Evolutionary conservation across 1,139 yeast species (phyloP).

Genomic region (Candida buenavistaensis): DNA sequence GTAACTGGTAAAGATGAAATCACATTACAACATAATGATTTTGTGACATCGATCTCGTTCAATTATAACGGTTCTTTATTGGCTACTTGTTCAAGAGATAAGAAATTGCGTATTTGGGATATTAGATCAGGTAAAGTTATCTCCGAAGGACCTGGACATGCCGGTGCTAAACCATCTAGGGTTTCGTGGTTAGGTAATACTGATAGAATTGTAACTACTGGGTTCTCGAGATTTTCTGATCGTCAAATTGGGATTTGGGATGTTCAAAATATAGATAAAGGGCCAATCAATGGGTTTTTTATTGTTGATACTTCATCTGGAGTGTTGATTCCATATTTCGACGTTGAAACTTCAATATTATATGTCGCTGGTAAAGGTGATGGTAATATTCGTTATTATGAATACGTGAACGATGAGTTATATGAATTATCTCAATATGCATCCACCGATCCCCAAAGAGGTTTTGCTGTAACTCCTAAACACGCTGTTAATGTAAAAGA

Average conservation of each 20-base stretch:
- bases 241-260: conserved; percentile 97
- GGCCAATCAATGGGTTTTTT: conserved; percentile 87
- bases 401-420: conserved; percentile 78
- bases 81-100: conserved; percentile 93
- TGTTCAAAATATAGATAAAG: conserved; percentile 64
- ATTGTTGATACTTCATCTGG: conserved; percentile 91
- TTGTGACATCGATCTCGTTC: conserved; percentile 88
- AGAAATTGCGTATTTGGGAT: conserved; percentile 89
- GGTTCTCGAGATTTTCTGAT: conserved; percentile 88
- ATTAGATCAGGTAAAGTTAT: conserved; percentile 69
- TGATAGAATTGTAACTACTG: conserved; percentile 89
- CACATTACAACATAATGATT: conserved; percentile 81
- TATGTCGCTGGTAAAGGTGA: conserved; percentile 98
- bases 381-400: conserved; percentile 93
- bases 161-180: conserved; percentile 89
- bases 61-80: conserved; percentile 83
- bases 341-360: conserved; percentile 73
- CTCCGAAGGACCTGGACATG: conserved; percentile 85
- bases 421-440: conserved; percentile 82
- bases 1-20: conserved; percentile 69
- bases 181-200: conserved; percentile 87
- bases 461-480: conserved; percentile 88
- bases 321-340: conserved; percentile 87
- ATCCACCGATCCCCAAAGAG: conserved; percentile 93
- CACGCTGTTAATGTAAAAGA: conserved; percentile 73